Evolutionary conservation across 106 monocot genomes (phyloP).

Genomic region (Allium sativum): DNA sequence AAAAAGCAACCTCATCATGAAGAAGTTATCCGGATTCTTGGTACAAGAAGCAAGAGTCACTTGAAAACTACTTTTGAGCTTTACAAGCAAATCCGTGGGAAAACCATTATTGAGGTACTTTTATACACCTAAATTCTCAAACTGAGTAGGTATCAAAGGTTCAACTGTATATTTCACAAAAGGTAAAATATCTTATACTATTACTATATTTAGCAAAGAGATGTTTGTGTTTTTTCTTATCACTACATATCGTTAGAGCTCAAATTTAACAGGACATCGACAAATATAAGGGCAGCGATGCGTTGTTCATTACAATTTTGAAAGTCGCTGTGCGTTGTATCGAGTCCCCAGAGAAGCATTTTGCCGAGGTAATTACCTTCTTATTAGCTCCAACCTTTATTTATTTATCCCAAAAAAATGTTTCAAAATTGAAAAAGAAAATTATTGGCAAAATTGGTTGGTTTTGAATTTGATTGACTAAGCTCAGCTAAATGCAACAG

Average conservation of each 20-base stretch:
- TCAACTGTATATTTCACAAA: too few relatives aligned
- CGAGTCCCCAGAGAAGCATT: slow-evolving; percentile 51
- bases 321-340: slow-evolving; percentile 43
- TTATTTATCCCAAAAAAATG: neutral
- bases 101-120: slow-evolving; percentile 39
- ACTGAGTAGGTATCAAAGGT: too few relatives aligned
- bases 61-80: slow-evolving; percentile 33
- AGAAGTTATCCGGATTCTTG: slow-evolving; percentile 38
- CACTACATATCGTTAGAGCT: neutral
- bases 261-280: slow-evolving; percentile 37
- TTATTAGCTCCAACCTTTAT: too few relatives aligned
- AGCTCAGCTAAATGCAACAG: too few relatives aligned
- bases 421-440: too few relatives aligned
- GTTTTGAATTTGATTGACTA: too few relatives aligned
- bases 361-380: slow-evolving; percentile 40
- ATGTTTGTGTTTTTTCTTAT: neutral
- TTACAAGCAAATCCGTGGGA: slow-evolving; percentile 46
- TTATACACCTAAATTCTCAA: neutral
- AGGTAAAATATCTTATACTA: too few relatives aligned
- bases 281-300: slow-evolving; percentile 4
- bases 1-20: slow-evolving; percentile 20
- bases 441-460: too few relatives aligned
- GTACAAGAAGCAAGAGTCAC: slow-evolving; percentile 51
- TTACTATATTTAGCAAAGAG: too few relatives aligned
- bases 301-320: slow-evolving; percentile 15